Base-by-base conservation (phyloP, 768 basidiomycete species). In the Lactifluus echinatus region DNA sequence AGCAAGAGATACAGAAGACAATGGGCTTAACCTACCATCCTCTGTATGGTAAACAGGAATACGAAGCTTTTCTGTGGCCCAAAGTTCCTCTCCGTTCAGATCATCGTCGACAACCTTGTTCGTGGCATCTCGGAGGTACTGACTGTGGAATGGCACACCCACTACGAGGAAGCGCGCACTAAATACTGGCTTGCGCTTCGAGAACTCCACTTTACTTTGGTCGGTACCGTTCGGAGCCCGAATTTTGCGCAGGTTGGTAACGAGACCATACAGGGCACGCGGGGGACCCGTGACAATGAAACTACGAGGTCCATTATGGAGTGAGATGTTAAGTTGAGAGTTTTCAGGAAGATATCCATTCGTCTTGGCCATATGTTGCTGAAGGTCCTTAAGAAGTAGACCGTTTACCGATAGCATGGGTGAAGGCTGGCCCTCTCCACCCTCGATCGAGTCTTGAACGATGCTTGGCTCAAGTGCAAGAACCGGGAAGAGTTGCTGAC, bases 321-420 rank as follows among this genome's bases (percentile, higher is more conserved):
- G 82, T n/a, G 93, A 94, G 51, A 99, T 78, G 45, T 78, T 76
- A 40, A 99, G 73, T 68, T 89, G 79, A 8, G 90, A 89, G 67
- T 89, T 89, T 31, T 71, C 70, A 11, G 88, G 79, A 43, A 98
- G 82, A 69, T 93, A 83, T 40, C 81, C 77, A 75, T 99, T 98
- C 58, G 94, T 95, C 72, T 87, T 84, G 60, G 76, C 74, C 63
- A 98, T 81, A 66, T 96, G 89, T 26, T 77, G 77, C 71, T 93
- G 79, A 55, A 99, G 79, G 40, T 87, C 83, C 65, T 83, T 81
- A 51, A 89, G 71, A 39, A 76, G 71, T 23, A 98, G 81, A 17
- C 95, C 95, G 2, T 84, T 85, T 65, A 99, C 81, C 15, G 88
- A 85, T 52, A 98, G 71, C 96, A 99, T 99, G 57, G 96, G 93